A percentile compares a stretch with the other conserved stretches of the same genome.
Conservation (phyloP, 2,329 filamentous ascomycete genomes). For the Colletotrichum incanum region DNA sequence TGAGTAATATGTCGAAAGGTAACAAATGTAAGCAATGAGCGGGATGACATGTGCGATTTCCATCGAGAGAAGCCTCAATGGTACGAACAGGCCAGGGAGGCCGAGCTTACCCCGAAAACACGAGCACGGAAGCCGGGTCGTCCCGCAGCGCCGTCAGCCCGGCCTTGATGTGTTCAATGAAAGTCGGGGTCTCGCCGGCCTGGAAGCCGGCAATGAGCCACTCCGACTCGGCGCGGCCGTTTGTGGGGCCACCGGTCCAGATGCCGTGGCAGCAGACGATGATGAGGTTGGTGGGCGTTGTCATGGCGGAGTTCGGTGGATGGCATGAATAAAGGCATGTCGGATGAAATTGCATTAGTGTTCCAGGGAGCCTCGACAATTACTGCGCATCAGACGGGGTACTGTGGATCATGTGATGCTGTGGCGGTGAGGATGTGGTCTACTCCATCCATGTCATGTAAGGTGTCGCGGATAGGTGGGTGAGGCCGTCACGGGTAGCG, state of each 20-base stretch:
- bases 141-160: slow-evolving; percentile 70
- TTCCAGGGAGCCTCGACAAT: neutral
- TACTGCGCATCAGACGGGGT: neutral
- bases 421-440: slow-evolving; percentile 19
- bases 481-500: neutral
- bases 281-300: slow-evolving; percentile 71
- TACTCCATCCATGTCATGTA: neutral
- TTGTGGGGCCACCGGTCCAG: slow-evolving; percentile 73
- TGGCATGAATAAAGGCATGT: neutral
- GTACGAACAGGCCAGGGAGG: neutral
- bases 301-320: neutral
- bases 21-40: neutral
- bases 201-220: slow-evolving; percentile 87
- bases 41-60: neutral
- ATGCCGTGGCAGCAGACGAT: slow-evolving; percentile 90
- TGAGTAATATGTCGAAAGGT: neutral
- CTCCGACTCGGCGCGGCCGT: slow-evolving; percentile 70
- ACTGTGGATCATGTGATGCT: slow-evolving; percentile 41
- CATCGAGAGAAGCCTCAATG: too few species aligned
- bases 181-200: slow-evolving; percentile 82
- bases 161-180: slow-evolving; percentile 80
- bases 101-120: slow-evolving; percentile 78
- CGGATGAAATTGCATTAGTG: too few species aligned
- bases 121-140: slow-evolving; percentile 67
- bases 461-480: neutral